Percentiles rank a stretch among this genome's conserved stretches.
phyloP scores from a whole-genome alignment of 805 yeast species.

The Naumovozyma baii region DNA sequence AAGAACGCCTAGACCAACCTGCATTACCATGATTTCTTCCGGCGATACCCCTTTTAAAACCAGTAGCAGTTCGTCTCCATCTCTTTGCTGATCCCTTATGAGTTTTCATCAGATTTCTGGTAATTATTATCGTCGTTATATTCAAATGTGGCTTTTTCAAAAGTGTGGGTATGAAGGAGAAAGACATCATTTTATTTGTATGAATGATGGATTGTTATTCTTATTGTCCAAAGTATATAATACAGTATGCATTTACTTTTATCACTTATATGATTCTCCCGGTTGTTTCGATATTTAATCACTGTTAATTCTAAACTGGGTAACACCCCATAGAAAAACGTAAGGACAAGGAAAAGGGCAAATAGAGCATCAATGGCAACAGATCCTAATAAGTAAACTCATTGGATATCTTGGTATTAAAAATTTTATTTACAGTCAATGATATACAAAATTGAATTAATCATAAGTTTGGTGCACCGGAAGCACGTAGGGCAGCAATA shows the following conservation, averaged over 20 bases:
- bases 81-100: constrained; percentile 83
- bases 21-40: constrained; percentile 92
- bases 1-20: constrained; percentile 62
- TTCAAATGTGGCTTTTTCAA: neutral
- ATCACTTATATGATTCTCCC: too few species aligned
- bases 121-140: constrained; percentile 11
- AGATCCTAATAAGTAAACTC: too few species aligned
- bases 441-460: too few species aligned
- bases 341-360: too few species aligned
- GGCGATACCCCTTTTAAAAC: constrained; percentile 62
- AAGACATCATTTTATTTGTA: neutral
- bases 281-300: too few species aligned
- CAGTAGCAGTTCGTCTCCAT: constrained; percentile 64
- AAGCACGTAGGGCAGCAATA: constrained; percentile 29
- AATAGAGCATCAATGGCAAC: too few species aligned
- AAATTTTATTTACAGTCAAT: neutral
- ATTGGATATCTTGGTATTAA: too few species aligned
- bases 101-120: constrained; percentile 49
- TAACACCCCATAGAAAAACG: too few species aligned
- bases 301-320: too few species aligned
- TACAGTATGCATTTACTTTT: too few species aligned
- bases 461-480: neutral
- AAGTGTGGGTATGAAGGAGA: neutral
- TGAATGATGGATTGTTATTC: neutral
- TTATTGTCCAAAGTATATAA: too few species aligned